Conservation (phyloP, 331 rosid species). For the Phaseolus coccineus region DNA sequence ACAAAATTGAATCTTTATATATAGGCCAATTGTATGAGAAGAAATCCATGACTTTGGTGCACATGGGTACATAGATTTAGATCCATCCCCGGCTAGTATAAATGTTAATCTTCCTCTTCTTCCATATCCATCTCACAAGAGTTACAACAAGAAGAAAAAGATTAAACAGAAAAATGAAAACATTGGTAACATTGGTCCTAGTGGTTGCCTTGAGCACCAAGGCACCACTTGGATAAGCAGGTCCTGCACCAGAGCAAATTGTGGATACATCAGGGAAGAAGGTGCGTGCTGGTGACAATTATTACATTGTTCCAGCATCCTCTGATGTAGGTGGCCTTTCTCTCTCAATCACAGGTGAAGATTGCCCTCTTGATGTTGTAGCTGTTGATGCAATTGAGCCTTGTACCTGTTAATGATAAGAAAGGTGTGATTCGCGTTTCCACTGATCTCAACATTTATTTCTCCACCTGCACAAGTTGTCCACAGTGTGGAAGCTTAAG, state of each 20-base stretch:
- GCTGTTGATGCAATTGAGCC: conserved; percentile 33
- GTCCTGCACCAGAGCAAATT: conserved; percentile 38
- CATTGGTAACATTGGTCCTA: conserved; percentile 34
- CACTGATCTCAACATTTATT: conserved; percentile 57
- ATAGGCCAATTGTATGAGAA: conserved; percentile 30
- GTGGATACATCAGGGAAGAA: conserved; percentile 49
- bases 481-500: conserved; percentile 55
- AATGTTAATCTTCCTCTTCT: not conserved
- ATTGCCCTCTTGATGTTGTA: conserved; percentile 55
- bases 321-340: conserved; percentile 41
- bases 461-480: conserved; percentile 30
- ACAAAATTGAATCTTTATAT: not conserved
- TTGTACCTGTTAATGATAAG: conserved; percentile 41
- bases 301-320: conserved; percentile 50
- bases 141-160: not conserved
- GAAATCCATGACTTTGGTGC: conserved; percentile 25
- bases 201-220: conserved; percentile 37
- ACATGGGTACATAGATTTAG: conserved; percentile 3
- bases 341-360: conserved; percentile 28
- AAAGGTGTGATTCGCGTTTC: conserved; percentile 45
- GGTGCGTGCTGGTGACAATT: conserved; percentile 38
- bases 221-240: conserved; percentile 28
- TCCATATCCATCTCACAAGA: not conserved
- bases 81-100: conserved; percentile 11
- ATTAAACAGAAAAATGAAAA: conserved; percentile 20